Evolutionary conservation across 345 rosid genomes (phyloP), one percentile per base, ranked within the genome.

Genomic region (Citrus maxima): DNA sequence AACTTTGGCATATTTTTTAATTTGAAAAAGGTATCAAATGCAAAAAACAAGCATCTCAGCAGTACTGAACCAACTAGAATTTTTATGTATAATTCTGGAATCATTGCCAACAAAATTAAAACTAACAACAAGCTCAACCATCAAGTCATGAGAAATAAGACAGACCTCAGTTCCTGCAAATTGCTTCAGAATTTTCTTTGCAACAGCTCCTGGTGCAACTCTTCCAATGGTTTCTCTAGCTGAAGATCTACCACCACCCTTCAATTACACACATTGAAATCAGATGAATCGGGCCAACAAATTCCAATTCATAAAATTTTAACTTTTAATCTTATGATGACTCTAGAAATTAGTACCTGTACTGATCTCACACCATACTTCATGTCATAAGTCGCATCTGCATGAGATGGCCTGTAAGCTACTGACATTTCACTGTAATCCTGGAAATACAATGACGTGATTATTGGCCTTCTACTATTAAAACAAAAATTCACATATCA

Each of bases 201-300:
- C 99, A 77, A 96, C 85, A 81, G 98, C 99, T 78, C 99, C 98
- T 51, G 98, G 70, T 65, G 99, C 98, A 82, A 96, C 99, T 86
- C 99, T 89, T 81, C 99, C 99, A 58, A 96, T 94, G 79, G 99
- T 90, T 86, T 96, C 99, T 84, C 99, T 94, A 32, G 98, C 99
- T 40, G 98, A 96, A 84, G 98, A 96, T 86, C 99, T 88, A 70
- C 98, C 99, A 71, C 99, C 98, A 83, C 98, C 99, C 99, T 94
- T 81, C 54, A 84, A 12, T 81, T 83, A 75, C 51, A 75, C 25
- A 84, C 73, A 79, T 72, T 30, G 42, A 76, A 27, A 59, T 77
- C 70, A 85, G 72, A 78, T 34, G 37, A 70, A 77, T 12, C 58
- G 40, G 49, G 59, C 35, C 21, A 51, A 70, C 10, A 67, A 72